Evolutionary conservation across 2,329 filamentous ascomycete genomes (phyloP), one percentile per base, ranked within the genome.

Genomic region (Ophiostoma novo-ulmi): DNA sequence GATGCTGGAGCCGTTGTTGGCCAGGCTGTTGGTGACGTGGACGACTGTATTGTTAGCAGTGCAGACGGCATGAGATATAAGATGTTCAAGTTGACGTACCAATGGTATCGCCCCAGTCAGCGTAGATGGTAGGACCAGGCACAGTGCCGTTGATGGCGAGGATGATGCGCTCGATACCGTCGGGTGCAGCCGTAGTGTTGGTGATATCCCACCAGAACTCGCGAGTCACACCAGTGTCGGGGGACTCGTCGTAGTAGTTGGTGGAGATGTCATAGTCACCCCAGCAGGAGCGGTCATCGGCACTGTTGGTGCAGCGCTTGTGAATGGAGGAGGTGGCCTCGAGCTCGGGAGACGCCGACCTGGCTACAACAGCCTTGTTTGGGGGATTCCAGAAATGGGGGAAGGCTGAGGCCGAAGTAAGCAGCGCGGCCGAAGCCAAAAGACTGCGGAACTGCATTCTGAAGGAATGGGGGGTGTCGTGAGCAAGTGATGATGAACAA

Each of bases 81-180:
- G 4, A 20, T 20, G 52, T 6, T 6, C 31, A 3, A 3, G 31
- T 7, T 6, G 61, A 22, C 61, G 22, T 38, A 64, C 61, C 61
- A 41, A 65, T 26, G 36, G 20, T 39, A 20, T 65, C 63, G 6
- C 87, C 87, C 86, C 86, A 89, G 77, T 88, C 84, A 22, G 85
- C 88, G 72, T 85, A 83, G 70, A 93, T 87, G 17, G 84, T 81
- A 1, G 90, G 91, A 0, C 89, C 91, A 0, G 90, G 90, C 72
- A 86, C 89, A 63, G 87, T 83, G 10, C 85, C 86, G 76, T 91
- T 90, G 76, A 91, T 81, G 39, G 91, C 81, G 72, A 93, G 83
- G 1, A 82, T 82, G 8, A 80, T 73, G 71, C 78, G 81, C 72
- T 84, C 77, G 70, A 87, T 85, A n/a, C 88, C 87, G 76, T 89